phyloP scores from a whole-genome alignment of 2,329 filamentous ascomycete genomes.

The Aureobasidium subglaciale region DNA sequence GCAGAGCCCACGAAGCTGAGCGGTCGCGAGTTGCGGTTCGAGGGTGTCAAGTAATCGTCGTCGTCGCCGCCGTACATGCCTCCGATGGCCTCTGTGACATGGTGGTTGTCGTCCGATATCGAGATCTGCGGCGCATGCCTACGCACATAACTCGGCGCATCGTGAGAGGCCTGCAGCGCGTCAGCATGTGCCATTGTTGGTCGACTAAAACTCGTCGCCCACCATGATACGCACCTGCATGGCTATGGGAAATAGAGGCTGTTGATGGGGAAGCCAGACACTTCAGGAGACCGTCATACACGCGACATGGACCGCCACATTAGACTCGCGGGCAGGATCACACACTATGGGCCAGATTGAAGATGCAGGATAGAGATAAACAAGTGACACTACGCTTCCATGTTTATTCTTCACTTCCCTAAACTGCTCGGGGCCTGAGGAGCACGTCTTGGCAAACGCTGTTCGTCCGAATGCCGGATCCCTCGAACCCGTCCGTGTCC shows the following conservation, averaged over 20 bases:
- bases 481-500: neutral
- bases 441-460: slow-evolving; percentile 1
- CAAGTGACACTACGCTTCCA: neutral
- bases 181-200: slow-evolving; percentile 1
- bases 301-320: slow-evolving; percentile 7
- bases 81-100: slow-evolving; percentile 89
- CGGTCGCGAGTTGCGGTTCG: slow-evolving; percentile 54
- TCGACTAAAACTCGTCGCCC: neutral
- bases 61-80: slow-evolving; percentile 63
- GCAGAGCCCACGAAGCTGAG: slow-evolving; percentile 65
- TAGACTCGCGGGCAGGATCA: neutral
- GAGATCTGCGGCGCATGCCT: slow-evolving; percentile 56
- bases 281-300: slow-evolving; percentile 11
- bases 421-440: slow-evolving; percentile 6
- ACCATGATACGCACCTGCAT: slow-evolving; percentile 14
- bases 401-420: slow-evolving; percentile 12
- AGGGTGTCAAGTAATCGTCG: slow-evolving; percentile 40
- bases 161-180: slow-evolving; percentile 21
- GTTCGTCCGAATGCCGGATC: slow-evolving; percentile 2
- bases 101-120: slow-evolving; percentile 83
- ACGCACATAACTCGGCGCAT: slow-evolving; percentile 36
- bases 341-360: neutral
- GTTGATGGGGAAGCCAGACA: slow-evolving; percentile 10
- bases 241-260: slow-evolving; percentile 10
- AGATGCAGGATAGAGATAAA: slow-evolving; percentile 5